Evolutionary conservation across 129 eudicot species (phyloP), one percentile per base, ranked within the genome.

Genomic region (Ambrosia artemisiifolia): DNA sequence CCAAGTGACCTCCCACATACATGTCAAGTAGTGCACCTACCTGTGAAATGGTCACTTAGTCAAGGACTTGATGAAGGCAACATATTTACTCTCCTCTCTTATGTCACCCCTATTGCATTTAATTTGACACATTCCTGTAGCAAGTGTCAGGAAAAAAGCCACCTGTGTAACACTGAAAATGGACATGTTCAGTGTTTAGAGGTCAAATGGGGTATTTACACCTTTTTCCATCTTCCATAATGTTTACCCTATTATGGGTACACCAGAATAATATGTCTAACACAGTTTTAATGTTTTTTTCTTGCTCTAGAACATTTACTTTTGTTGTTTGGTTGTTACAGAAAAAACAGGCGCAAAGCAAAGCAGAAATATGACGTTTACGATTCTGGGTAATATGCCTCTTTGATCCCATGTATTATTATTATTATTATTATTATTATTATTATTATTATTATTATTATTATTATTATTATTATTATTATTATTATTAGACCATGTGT

Each of bases 1-100:
- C 72, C 77, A 34, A 38, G 38, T 40, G 32, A 78, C 72, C 77
- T 70, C 72, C 73, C 78, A 43, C 20, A 20, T 28, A 5, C 61
- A 64, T 78, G 82, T 63, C 49, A 63, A 35, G 57, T 34, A 48
- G 60, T 50, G 4, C 49, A 1, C 10, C 1, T 69, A 43, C 70
- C 78, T 0, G 19, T 53, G 6, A 34, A 42, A 50, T 7, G 7
- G 47, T 7, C 20, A 11, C 9, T 3, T 8, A 19, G 1, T 11
- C 3, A 12, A 3, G 14, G 7, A 24, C 5, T 8, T 5, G 13
- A 54, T 30, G 34, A 59, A 18, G 55, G 69, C 53, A 63, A 76
- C 13, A 42, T 80, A 46, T 71, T 80, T 40, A 7, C 40, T 32
- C 48, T 53, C 60, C 57, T 81, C 8, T 6, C 32, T 44, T 6